Conservation (phyloP, 495 filamentous ascomycete species). For the Jackrogersella minutella region DNA sequence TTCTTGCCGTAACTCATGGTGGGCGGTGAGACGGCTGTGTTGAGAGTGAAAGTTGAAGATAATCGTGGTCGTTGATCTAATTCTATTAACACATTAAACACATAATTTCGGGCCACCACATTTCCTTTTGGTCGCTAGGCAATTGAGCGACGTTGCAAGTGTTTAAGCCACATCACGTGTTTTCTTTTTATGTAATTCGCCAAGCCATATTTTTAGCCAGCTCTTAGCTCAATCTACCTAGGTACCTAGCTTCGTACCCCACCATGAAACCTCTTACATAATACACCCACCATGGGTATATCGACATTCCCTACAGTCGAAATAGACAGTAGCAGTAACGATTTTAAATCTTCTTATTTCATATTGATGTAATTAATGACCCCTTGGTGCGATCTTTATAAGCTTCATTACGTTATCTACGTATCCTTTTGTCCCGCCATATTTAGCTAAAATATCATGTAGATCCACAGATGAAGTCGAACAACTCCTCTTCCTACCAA, state of each 20-base stretch:
- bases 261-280: neutral
- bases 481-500: slow-evolving; percentile 64
- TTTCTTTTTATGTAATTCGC: neutral
- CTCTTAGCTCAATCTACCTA: neutral
- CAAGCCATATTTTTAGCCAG: neutral
- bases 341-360: no score
- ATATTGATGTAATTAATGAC: no score
- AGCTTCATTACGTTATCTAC: slow-evolving; percentile 62
- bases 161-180: slow-evolving; percentile 36
- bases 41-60: slow-evolving; percentile 43
- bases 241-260: neutral
- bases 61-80: slow-evolving; percentile 29
- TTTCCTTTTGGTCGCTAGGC: slow-evolving; percentile 15
- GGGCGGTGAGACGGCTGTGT: slow-evolving; percentile 46
- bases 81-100: slow-evolving; percentile 24
- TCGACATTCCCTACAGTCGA: no score
- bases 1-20: slow-evolving; percentile 97
- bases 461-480: slow-evolving; percentile 39
- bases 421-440: slow-evolving; percentile 66
- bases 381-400: slow-evolving; percentile 47
- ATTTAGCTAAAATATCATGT: slow-evolving; percentile 52
- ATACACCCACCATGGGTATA: neutral
- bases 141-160: slow-evolving; percentile 49
- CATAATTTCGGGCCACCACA: slow-evolving; percentile 42
- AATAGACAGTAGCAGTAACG: no score